Base-by-base conservation (phyloP, 2,329 filamentous ascomycete species). In the Grosmannia serpens region DNA sequence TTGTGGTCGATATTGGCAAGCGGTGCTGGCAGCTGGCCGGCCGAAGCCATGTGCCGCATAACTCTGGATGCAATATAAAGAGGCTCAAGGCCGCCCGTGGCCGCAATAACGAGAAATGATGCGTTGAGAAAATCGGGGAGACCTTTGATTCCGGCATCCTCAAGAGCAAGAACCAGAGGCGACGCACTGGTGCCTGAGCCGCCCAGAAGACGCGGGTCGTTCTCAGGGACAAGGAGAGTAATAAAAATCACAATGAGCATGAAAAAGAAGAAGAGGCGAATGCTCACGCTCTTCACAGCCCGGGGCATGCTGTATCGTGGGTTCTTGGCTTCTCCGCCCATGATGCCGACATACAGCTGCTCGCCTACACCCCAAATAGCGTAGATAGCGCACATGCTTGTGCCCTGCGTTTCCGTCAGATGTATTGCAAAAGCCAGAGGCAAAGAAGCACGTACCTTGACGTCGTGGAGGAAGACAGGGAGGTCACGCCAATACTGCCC, bases 231-330 rank as follows among this genome's bases (percentile, higher is more conserved):
- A 7, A 57, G 47, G 5, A 57, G 13, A 4, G 55, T n/a, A 3
- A 57, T 33, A 15, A 51, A 44, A 1, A 57, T 17, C 13, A 50
- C 44, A 4, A n/a, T 38, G 20, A 20, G 7, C 6, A n/a, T 24
- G 15, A 57, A 57, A 33, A 51, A 52, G 46, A 57, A 41, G n/a
- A 57, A 51, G 2, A 57, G 22, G 15, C 55, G 55, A 31, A 52
- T 9, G 20, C 13, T 13, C 15, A 57, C 15, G 33, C 35, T 57
- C 2, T 57, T 57, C 22, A 52, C 31, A 10, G 55, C 55, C 2
- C 55, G 55, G 3, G 55, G 55, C 11, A 57, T 11, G 24, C 31
- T 52, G 17, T 10, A 57, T 3, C 55, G 55, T 3, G 55, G 55
- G 2, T 29, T 41, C 2, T 22, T 20, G 15, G 55, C 46, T 33